These are phyloP conservation scores for Scalesia atractyloides DNA, from an alignment of 129 eudicot species.

Conservation along the genomic window DNA sequence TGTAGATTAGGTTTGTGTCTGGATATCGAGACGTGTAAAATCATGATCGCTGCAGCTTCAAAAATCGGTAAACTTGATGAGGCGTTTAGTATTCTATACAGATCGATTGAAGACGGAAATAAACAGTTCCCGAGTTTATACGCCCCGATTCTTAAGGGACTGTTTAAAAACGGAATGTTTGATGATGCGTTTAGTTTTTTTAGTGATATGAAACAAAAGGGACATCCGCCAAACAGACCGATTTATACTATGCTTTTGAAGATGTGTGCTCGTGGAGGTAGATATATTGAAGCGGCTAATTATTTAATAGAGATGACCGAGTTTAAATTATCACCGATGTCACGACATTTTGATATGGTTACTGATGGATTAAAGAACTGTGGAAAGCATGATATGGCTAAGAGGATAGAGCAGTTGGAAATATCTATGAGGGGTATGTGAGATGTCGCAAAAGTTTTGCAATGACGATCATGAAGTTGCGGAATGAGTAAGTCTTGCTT, in stretches of 20 bases:
- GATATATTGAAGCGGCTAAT: constrained; percentile 85
- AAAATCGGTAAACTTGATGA: constrained; percentile 62
- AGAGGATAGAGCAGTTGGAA: constrained; percentile 84
- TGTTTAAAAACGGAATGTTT: constrained; percentile 75
- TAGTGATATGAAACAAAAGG: constrained; percentile 89
- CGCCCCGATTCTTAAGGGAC: constrained; percentile 82
- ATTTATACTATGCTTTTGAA: constrained; percentile 81
- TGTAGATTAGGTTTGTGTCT: constrained; percentile 75
- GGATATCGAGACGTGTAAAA: constrained; percentile 72
- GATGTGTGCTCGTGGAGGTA: constrained; percentile 91
- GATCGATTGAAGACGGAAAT: constrained; percentile 83
- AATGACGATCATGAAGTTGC: constrained; percentile 9
- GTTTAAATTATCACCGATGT: constrained; percentile 63
- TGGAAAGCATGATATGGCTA: constrained; percentile 92
- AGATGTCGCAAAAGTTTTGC: constrained; percentile 19
- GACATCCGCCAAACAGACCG: constrained; percentile 94
- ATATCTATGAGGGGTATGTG: constrained; percentile 73
- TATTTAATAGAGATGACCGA: constrained; percentile 95
- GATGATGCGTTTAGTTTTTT: constrained; percentile 96
- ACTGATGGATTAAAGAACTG: constrained; percentile 91
- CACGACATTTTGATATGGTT: constrained; percentile 89
- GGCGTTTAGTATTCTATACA: constrained; percentile 76
- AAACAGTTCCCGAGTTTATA: constrained; percentile 90
- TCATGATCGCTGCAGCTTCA: constrained; percentile 61
- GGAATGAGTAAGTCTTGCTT: constrained; percentile 7